phyloP scores from a whole-genome alignment of 1,284 basidiomycete species.

The Fistulina hepatica region DNA sequence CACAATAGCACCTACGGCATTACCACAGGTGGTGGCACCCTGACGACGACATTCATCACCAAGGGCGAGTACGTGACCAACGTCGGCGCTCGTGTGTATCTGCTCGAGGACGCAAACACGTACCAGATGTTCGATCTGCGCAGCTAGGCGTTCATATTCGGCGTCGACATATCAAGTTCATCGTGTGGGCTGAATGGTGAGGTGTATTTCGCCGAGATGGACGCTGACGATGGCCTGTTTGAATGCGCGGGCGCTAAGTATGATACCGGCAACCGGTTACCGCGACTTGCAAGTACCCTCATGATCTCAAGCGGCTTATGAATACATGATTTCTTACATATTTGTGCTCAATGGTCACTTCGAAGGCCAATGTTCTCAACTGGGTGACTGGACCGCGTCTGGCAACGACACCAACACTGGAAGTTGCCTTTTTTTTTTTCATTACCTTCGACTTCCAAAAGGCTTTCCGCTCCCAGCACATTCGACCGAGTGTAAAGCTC shows the following conservation, averaged over 20 bases:
- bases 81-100: conserved; percentile 1
- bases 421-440: conserved; percentile 25
- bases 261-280: conserved; percentile 3
- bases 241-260: conserved; percentile 4
- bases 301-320: conserved; percentile 6
- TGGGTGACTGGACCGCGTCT: conserved; percentile 4
- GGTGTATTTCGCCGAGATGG: conserved; percentile 1
- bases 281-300: conserved; percentile 8
- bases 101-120: conserved; percentile 1
- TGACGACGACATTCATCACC: conserved; percentile 44
- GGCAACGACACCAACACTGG: conserved; percentile 8
- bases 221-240: conserved; percentile 1
- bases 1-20: conserved; percentile 35
- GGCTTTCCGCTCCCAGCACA: too few relatives aligned
- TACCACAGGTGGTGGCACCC: conserved; percentile 28
- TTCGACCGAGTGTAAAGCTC: too few relatives aligned
- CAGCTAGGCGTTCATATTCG: conserved; percentile 8
- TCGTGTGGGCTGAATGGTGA: conserved; percentile 1
- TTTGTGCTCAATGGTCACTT: not conserved
- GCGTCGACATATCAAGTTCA: conserved; percentile 11
- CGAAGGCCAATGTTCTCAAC: conserved; percentile 3
- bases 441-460: too few relatives aligned
- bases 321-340: not conserved
- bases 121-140: not conserved
- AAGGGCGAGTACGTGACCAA: conserved; percentile 4